Conservation (phyloP, 768 basidiomycete species). For the Suillus discolor region DNA sequence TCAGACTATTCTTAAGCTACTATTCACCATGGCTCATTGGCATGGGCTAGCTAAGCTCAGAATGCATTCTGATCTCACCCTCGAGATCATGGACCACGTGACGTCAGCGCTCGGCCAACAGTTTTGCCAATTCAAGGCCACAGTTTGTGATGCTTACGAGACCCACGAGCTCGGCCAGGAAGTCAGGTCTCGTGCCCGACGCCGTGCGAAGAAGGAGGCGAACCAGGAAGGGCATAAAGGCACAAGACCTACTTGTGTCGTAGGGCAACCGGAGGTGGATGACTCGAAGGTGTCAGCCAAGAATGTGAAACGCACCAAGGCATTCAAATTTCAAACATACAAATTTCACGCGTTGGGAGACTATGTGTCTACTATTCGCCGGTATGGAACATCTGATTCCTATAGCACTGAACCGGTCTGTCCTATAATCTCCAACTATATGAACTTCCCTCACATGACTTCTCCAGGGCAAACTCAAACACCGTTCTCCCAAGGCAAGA, state of each 20-base stretch:
- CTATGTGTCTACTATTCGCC: conserved; percentile 15
- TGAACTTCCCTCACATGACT: background rate
- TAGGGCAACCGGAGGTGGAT: too few relatives aligned
- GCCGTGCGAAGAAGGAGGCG: background rate
- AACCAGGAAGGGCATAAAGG: background rate
- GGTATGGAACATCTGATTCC: conserved; percentile 35
- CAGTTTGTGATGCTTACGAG: background rate
- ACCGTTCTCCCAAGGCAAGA: conserved; percentile 6
- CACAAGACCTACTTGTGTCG: too few relatives aligned
- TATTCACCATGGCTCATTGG: conserved; percentile 5
- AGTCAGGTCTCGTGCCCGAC: background rate
- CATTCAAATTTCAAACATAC: conserved; percentile 25
- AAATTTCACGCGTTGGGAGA: conserved; percentile 28
- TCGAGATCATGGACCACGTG: background rate
- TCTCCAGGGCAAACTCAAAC: conserved; percentile 16
- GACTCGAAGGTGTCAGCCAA: too few relatives aligned
- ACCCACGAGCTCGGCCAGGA: background rate
- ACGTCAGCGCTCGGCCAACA: background rate
- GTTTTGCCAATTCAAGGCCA: background rate
- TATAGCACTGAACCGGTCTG: conserved; percentile 35
- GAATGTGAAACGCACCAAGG: background rate
- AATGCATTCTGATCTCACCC: background rate
- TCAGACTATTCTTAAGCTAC: conserved; percentile 12
- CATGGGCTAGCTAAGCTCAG: conserved; percentile 14
- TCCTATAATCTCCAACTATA: background rate